Evolutionary conservation across 208 protist genomes (phyloP), one percentile per base, ranked within the genome.

Genomic region (Acanthamoeba sp.): DNA sequence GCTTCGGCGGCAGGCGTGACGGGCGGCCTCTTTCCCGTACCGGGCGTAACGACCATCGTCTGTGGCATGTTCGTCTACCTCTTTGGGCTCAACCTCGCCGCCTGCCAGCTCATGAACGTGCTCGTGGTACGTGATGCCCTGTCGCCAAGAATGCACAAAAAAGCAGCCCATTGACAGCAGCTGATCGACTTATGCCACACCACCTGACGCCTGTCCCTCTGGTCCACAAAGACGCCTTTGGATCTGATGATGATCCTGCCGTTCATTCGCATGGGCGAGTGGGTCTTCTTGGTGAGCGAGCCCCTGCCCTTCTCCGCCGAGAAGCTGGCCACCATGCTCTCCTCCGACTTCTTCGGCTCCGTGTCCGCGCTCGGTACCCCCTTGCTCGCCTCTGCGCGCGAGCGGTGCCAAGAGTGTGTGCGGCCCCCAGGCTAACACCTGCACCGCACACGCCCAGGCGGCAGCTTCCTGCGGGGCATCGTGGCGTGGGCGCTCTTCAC

Each of bases 181-280:
- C n/a, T n/a, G n/a, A n/a, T n/a, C n/a, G n/a, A n/a, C n/a, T n/a
- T n/a, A n/a, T n/a, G 20, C 66, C 27, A 27, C 55, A 62, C 55
- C 18, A 29, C 55, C 24, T 57, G 52, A 9, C 29, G 18, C 18
- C 29, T 69, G 10, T 5, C 29, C 10, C 22, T 22, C 27, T 62
- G 55, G 10, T 27, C 9, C 7, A 4, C 59, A 34, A n/a, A 87
- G 85, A 91, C 85, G 34, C 85, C 85, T 9, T 18, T 91, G 57
- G 85, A 91, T 20, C 18, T 91, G n/a, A 91, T 91, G 85, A 91
- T 91, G 85, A 50, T 91, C 85, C 50, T 91, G 24, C 85, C 85
- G 2, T 91, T 91, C 85, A 91, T 91, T n/a, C 85, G 85, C 36
- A 66, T 91, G 85, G 85, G 85, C 22, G 85, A 91, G 85, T 76